Percentiles rank a stretch among this genome's conserved stretches.
phyloP scores from a whole-genome alignment of 768 basidiomycete genomes.

The Auriculariales sp. region DNA sequence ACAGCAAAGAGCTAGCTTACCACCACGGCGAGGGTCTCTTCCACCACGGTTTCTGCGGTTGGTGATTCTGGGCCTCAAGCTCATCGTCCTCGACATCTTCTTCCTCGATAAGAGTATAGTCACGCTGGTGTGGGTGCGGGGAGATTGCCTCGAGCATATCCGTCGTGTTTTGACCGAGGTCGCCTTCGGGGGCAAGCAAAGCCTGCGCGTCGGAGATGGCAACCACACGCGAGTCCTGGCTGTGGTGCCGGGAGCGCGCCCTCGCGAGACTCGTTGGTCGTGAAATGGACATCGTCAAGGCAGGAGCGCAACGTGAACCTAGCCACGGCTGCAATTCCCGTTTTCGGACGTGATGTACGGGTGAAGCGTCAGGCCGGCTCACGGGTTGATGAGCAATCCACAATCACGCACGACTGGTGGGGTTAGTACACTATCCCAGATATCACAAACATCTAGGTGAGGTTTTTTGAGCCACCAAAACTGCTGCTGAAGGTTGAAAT shows the following conservation, averaged over 20 bases:
- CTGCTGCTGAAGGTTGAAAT: no score
- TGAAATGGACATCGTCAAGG: background rate
- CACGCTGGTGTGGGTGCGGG: background rate
- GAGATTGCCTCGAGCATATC: background rate
- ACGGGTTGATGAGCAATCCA: no score
- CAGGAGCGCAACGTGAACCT: no score
- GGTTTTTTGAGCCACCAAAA: no score
- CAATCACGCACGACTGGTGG: no score
- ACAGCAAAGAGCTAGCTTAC: conserved; percentile 24
- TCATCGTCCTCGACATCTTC: background rate
- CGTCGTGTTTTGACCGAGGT: background rate
- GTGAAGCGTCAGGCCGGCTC: no score
- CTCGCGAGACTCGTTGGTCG: background rate
- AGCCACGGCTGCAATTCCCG: no score
- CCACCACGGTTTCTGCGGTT: conserved; percentile 46
- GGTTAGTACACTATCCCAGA: no score
- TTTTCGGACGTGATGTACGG: no score
- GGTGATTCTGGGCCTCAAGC: background rate
- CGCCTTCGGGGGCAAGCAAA: background rate
- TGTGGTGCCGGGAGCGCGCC: background rate
- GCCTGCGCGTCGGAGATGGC: background rate
- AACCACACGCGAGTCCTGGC: background rate
- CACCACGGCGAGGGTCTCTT: conserved; percentile 59
- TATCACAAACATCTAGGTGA: no score
- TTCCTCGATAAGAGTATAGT: background rate